Percentiles rank a stretch among this genome's conserved stretches.
Evolutionary conservation across 495 filamentous ascomycete genomes (phyloP).

Genomic region (Aspergillus wentii): DNA sequence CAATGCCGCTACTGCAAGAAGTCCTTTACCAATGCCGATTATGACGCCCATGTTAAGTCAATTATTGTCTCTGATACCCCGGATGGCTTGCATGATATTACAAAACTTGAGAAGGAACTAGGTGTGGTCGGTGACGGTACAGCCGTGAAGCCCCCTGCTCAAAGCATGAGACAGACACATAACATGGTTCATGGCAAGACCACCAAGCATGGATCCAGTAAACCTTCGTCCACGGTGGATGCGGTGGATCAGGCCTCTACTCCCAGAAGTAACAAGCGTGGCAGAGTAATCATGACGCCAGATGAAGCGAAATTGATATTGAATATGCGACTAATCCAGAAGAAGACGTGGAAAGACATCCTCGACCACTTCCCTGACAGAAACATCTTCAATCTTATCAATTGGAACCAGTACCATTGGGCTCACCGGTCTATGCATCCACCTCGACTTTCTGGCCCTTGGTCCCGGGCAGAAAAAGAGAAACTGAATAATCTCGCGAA

Average conservation of each 20-base stretch:
- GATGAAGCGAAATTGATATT: constrained; percentile 32
- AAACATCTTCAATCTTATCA: constrained; percentile 13
- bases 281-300: constrained; percentile 23
- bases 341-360: constrained; percentile 29
- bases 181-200: background rate
- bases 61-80: constrained; percentile 3
- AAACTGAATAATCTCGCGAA: constrained; percentile 23
- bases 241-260: constrained; percentile 5
- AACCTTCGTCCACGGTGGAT: too few species aligned
- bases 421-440: constrained; percentile 24
- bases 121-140: constrained; percentile 1
- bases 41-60: constrained; percentile 9
- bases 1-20: constrained; percentile 9
- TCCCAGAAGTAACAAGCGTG: constrained; percentile 10
- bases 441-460: constrained; percentile 24
- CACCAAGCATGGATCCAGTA: background rate
- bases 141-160: too few species aligned
- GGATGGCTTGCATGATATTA: constrained; percentile 11
- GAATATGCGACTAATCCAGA: constrained; percentile 24
- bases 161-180: too few species aligned
- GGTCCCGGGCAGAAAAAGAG: constrained; percentile 28
- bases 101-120: constrained; percentile 3
- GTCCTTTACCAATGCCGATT: constrained; percentile 6
- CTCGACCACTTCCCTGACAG: constrained; percentile 21
- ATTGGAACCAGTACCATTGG: constrained; percentile 33